Percentiles rank a stretch among this genome's conserved stretches.
These are phyloP conservation scores for Purshia tridentata DNA, from an alignment of 306 rosid genomes.

Conservation along the genomic window DNA sequence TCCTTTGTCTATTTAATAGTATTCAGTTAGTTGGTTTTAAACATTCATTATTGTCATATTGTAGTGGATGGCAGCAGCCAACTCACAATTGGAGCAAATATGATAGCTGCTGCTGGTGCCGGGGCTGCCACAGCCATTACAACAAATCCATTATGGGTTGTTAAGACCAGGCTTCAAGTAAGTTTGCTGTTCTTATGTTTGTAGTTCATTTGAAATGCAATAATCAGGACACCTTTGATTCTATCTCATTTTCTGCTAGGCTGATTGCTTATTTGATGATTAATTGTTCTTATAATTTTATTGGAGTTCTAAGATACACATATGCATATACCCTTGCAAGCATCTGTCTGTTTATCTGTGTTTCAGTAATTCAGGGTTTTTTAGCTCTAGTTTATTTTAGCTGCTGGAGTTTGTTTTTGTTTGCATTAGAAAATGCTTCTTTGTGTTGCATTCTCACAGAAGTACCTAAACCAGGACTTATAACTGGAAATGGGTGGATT, in stretches of 20 bases:
- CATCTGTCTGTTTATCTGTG: neutral
- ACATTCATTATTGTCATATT: constrained; percentile 13
- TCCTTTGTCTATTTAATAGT: neutral
- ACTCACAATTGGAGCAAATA: constrained; percentile 62
- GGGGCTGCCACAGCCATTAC: constrained; percentile 86
- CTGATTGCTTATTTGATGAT: neutral
- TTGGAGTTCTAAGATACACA: neutral
- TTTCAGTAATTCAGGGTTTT: neutral
- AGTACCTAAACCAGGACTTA: neutral
- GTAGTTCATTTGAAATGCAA: neutral
- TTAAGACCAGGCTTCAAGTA: constrained; percentile 96
- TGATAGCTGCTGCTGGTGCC: constrained; percentile 93
- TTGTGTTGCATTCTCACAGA: neutral
- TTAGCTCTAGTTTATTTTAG: neutral
- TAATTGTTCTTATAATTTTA: neutral
- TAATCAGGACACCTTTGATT: constrained; percentile 2
- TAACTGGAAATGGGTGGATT: constrained; percentile 2
- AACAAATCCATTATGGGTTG: constrained; percentile 98
- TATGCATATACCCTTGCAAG: neutral
- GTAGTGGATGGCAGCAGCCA: constrained; percentile 42
- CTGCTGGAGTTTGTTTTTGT: neutral
- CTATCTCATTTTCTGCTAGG: neutral
- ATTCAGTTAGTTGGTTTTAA: constrained; percentile 12
- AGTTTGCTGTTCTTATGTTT: constrained; percentile 32
- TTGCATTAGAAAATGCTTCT: constrained; percentile 16